These are phyloP conservation scores for Metschnikowia arizonensis DNA, from an alignment of 805 yeast genomes.

Conservation along the genomic window DNA sequence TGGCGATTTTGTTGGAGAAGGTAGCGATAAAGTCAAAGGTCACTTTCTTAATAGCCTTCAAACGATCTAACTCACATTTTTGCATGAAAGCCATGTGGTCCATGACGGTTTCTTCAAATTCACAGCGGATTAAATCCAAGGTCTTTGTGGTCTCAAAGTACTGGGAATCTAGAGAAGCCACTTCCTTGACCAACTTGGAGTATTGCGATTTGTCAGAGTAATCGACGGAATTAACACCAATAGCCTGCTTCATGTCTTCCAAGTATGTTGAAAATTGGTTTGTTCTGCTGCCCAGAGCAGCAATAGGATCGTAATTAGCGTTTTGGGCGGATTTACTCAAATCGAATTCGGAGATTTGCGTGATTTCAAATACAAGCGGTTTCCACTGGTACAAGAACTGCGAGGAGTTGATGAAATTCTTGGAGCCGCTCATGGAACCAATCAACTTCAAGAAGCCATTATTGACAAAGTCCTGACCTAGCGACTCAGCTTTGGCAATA, in stretches of 20 bases:
- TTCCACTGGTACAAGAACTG: constrained; percentile 81
- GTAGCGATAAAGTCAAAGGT: constrained; percentile 68
- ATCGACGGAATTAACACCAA: constrained; percentile 40
- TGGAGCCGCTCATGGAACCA: constrained; percentile 51
- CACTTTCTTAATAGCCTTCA: constrained; percentile 71
- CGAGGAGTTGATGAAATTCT: constrained; percentile 66
- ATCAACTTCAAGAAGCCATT: constrained; percentile 60
- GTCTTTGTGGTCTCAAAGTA: constrained; percentile 48
- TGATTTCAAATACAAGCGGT: constrained; percentile 55
- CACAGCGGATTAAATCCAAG: constrained; percentile 65
- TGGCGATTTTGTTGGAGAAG: constrained; percentile 55
- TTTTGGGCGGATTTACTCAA: constrained; percentile 8
- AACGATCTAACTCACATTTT: constrained; percentile 74
- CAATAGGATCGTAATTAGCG: constrained; percentile 11
- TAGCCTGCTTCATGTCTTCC: constrained; percentile 44
- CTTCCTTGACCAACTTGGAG: constrained; percentile 52
- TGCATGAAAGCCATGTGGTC: constrained; percentile 77
- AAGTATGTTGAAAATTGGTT: constrained; percentile 28
- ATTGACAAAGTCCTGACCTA: constrained; percentile 68
- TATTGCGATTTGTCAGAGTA: constrained; percentile 49
- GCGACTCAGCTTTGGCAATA: constrained; percentile 58
- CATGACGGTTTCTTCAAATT: constrained; percentile 65
- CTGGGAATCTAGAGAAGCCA: constrained; percentile 50
- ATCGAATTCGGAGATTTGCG: constrained; percentile 22
- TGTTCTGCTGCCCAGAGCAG: constrained; percentile 15